Percentiles rank a stretch among this genome's conserved stretches.
These are phyloP conservation scores for Aspergillus funiculosus DNA, from an alignment of 495 filamentous ascomycete genomes.

Conservation along the genomic window DNA sequence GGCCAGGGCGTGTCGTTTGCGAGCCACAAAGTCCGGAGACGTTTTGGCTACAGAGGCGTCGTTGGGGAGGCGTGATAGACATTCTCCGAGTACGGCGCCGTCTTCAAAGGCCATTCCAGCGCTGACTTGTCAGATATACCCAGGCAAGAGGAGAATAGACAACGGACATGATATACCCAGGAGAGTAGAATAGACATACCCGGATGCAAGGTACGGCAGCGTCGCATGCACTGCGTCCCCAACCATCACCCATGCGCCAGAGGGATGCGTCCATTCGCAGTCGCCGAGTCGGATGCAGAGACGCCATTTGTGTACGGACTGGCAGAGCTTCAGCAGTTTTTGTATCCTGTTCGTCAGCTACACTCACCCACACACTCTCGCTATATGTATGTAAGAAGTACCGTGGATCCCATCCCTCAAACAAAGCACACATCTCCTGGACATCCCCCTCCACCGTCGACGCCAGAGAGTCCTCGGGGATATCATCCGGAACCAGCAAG, in stretches of 20 bases:
- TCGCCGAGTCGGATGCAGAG: slow-evolving; percentile 52
- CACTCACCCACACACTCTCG: neutral
- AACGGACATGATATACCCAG: neutral
- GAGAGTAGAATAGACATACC: slow-evolving; percentile 19
- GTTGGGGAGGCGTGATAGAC: slow-evolving; percentile 35
- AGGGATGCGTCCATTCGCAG: slow-evolving; percentile 51
- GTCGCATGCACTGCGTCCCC: slow-evolving; percentile 63
- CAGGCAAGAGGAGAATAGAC: too few relatives aligned
- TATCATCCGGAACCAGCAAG: slow-evolving; percentile 62
- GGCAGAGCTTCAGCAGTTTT: slow-evolving; percentile 34
- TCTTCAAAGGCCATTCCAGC: slow-evolving; percentile 47
- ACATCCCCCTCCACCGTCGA: slow-evolving; percentile 51
- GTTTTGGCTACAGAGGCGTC: slow-evolving; percentile 19
- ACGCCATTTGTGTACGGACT: slow-evolving; percentile 60
- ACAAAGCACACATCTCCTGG: slow-evolving; percentile 61
- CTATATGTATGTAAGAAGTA: slow-evolving; percentile 29
- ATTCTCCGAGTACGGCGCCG: slow-evolving; percentile 46
- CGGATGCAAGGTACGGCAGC: slow-evolving; percentile 52
- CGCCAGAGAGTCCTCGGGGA: slow-evolving; percentile 45
- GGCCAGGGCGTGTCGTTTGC: slow-evolving; percentile 35
- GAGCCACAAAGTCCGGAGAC: slow-evolving; percentile 21
- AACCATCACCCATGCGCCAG: slow-evolving; percentile 50
- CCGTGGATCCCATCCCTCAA: slow-evolving; percentile 53
- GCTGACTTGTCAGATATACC: slow-evolving; percentile 14
- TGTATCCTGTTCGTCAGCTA: slow-evolving; percentile 19